Evolutionary conservation across 177 flowering plant genomes (phyloP), one percentile per base, ranked within the genome.

Genomic region (Vitis hybrid): DNA sequence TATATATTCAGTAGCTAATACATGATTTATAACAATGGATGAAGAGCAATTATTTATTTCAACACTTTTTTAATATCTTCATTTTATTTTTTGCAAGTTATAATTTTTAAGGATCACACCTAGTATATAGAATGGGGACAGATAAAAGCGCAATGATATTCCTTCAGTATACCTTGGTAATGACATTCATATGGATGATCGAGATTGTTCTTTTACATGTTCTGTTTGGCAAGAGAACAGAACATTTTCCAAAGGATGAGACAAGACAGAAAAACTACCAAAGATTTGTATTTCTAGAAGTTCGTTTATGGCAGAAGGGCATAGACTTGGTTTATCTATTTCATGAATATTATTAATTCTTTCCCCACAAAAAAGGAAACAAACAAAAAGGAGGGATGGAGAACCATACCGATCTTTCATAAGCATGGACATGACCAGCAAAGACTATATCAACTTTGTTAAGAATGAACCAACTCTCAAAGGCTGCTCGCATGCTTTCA

Each of bases 381-480:
- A 62, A 11, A 10, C 15, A 63, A 58, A 71, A 61, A 13, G 18
- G 3, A 54, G 61, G 15, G 15, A 69, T 5, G 63, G 52, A 68
- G 67, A 70, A 70, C 35, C 84, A 66, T 85, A 92, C 96, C 71
- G 97, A 91, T 91, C 97, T 85, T 80, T 92, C 97, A 76, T 92
- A 91, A 11, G 97, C 93, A 77, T 94, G 97, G 49, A 91, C 97
- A 69, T 91, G 96, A 58, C 97, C 98, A 62, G 97, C 93, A 79
- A 93, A 93, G 71, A 90, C 64, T 4, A 94, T 66, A 74, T 93
- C 99, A 64, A 93, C 97, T 88, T 78, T 93, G 82, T 85, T 71
- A 4, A 62, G 66, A 48, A 86, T 79, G 67, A 90, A 91, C 97
- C 93, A 92, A 11, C 75, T 72, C 80, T 91, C 95, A 69, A 82